phyloP scores from a whole-genome alignment of 345 rosid genomes.

The Rhodomyrtus tomentosa region DNA sequence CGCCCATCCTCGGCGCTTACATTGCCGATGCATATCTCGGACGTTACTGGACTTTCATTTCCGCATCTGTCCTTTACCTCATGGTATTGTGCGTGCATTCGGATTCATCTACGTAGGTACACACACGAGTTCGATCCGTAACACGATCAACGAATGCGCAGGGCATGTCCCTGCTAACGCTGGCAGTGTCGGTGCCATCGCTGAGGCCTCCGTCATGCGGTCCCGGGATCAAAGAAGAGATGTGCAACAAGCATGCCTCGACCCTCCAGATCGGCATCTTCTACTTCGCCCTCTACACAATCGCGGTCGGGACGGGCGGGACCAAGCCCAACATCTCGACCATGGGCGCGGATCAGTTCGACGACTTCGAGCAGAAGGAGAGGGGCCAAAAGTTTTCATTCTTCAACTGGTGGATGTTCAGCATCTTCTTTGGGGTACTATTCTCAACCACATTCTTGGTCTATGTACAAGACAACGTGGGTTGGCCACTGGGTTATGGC shows the following conservation, averaged over 20 bases:
- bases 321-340: constrained; percentile 66
- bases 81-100: constrained; percentile 3
- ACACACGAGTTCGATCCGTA: not conserved
- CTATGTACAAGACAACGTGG: constrained; percentile 40
- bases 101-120: not conserved
- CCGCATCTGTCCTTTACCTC: constrained; percentile 32
- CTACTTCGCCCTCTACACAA: constrained; percentile 35
- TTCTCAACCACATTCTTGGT: constrained; percentile 42
- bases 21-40: constrained; percentile 58
- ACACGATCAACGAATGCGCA: constrained; percentile 1
- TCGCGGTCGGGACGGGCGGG: constrained; percentile 43
- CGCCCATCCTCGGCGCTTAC: constrained; percentile 31
- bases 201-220: constrained; percentile 49
- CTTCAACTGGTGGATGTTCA: constrained; percentile 68
- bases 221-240: constrained; percentile 9
- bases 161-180: constrained; percentile 49
- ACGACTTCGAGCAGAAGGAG: constrained; percentile 49
- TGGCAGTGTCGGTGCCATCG: constrained; percentile 30
- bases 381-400: constrained; percentile 46
- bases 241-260: constrained; percentile 18
- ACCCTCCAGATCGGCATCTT: constrained; percentile 27
- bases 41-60: constrained; percentile 40
- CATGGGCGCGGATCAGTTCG: constrained; percentile 65
- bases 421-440: constrained; percentile 47
- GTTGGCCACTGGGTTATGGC: constrained; percentile 39